Evolutionary conservation across 805 yeast genomes (phyloP), one percentile per base, ranked within the genome.

Genomic region (Lachancea lanzarotensis): DNA sequence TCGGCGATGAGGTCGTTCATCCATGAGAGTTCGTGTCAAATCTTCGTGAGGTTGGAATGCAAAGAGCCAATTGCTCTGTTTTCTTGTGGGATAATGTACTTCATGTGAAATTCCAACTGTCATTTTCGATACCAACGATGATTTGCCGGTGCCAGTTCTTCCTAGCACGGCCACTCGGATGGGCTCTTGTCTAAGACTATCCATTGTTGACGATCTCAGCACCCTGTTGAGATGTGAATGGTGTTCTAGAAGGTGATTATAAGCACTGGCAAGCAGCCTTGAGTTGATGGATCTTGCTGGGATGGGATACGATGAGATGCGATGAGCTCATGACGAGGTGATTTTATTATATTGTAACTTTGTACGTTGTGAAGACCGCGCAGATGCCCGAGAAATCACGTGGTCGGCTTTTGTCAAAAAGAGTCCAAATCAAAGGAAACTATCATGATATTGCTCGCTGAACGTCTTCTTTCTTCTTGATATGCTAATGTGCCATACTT

Each of bases 11-110:
- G 73, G 70, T 43, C 71, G 69, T 34, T 71, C 72, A 51, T 78
- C 82, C 22, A 78, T 49, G 2, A 78, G 52, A 0, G 75, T 65
- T 29, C 72, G 63, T 0, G 78, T 65, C 15, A 59, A 49, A 0
- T 49, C 51, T 12, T 66, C 56, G 15, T 54, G 54, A 0, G 90
- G 80, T 5, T 56, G 60, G 55, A 70, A 84, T 16, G 77, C 78
- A 47, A 81, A 71, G 33, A 83, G 58, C 45, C 79, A 68, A 20
- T 87, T 78, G 3, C 75, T 76, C 46, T 80, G 79, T 45, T 72
- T 75, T 36, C 75, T 68, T 3, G 91, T 84, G 4, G 93, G 95
- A 54, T 84, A 84, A 58, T 84, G 82, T 0, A 84, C 83, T 47
- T 82, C 89, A 40, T 78, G 70, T 45, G 74, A 78, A 20, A 69